A percentile compares a stretch with the other conserved stretches of the same genome.
phyloP scores from a whole-genome alignment of 2,329 filamentous ascomycete species.

The Gnomoniopsis smithogilvyi region DNA sequence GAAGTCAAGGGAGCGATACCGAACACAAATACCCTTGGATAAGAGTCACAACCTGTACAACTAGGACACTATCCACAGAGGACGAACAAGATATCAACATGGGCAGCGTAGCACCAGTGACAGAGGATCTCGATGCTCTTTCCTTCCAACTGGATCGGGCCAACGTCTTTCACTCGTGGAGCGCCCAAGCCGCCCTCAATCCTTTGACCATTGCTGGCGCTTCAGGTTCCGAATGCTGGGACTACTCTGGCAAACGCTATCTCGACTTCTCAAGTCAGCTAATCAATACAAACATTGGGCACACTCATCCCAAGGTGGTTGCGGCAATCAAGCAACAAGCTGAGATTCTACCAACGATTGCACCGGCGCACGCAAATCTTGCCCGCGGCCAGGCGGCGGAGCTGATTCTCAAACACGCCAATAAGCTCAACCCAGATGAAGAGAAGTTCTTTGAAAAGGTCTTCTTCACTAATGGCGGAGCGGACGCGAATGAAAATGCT shows the following conservation, averaged over 20 bases:
- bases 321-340: slow-evolving; percentile 18
- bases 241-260: slow-evolving; percentile 17
- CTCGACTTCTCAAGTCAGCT: slow-evolving; percentile 18
- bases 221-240: slow-evolving; percentile 16
- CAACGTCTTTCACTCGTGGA: slow-evolving; percentile 18
- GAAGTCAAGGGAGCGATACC: background rate
- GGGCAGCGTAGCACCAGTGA: slow-evolving; percentile 13
- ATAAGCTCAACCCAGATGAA: background rate
- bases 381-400: slow-evolving; percentile 13
- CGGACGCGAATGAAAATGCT: slow-evolving; percentile 17
- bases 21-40: background rate
- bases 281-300: slow-evolving; percentile 17
- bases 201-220: slow-evolving; percentile 13
- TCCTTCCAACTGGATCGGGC: slow-evolving; percentile 15
- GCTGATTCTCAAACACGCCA: slow-evolving; percentile 17
- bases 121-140: slow-evolving; percentile 12
- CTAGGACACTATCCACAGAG: background rate
- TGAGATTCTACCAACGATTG: slow-evolving; percentile 11
- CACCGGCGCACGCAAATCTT: slow-evolving; percentile 16
- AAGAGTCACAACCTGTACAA: background rate
- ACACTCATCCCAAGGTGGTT: slow-evolving; percentile 15
- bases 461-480: slow-evolving; percentile 18
- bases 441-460: slow-evolving; percentile 14
- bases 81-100: background rate
- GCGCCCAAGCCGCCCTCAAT: slow-evolving; percentile 13